phyloP scores from a whole-genome alignment of 1,284 basidiomycete genomes.

The Rhodotorula sp. region DNA sequence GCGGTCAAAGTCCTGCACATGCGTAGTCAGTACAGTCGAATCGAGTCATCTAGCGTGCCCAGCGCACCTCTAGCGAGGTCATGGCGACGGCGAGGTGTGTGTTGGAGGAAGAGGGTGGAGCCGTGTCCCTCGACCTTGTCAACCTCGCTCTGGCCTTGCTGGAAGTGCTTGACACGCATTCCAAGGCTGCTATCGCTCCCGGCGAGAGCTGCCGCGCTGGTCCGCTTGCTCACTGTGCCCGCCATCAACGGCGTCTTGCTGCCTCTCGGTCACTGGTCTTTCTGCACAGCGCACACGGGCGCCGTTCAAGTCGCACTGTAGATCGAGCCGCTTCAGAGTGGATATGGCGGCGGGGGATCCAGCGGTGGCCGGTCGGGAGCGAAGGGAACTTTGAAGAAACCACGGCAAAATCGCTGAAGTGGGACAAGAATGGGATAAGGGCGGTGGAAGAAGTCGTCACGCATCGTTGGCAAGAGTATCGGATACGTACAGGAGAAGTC shows the following conservation, averaged over 20 bases:
- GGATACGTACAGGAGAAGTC: background rate
- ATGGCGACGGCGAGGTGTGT: background rate
- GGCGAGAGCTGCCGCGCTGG: too few relatives aligned
- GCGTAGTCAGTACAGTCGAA: background rate
- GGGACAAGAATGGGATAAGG: too few relatives aligned
- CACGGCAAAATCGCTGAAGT: too few relatives aligned
- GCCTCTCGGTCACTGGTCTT: too few relatives aligned
- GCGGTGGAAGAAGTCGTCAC: background rate
- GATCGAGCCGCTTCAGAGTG: too few relatives aligned
- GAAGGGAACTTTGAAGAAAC: too few relatives aligned
- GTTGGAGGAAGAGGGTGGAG: background rate
- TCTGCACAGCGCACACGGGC: too few relatives aligned
- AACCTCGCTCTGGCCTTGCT: background rate
- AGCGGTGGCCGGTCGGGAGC: too few relatives aligned
- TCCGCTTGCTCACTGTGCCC: too few relatives aligned
- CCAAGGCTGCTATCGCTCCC: background rate
- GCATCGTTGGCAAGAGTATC: background rate
- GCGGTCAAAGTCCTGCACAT: slow-evolving; percentile 67
- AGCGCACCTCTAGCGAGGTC: slow-evolving; percentile 21
- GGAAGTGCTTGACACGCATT: background rate
- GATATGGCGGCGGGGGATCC: too few relatives aligned
- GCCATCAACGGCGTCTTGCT: too few relatives aligned
- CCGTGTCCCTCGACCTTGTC: slow-evolving; percentile 14
- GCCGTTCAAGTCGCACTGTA: too few relatives aligned
- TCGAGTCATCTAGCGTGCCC: background rate